Conservation (phyloP, 208 protist species). For the Acanthamoeba quina region DNA sequence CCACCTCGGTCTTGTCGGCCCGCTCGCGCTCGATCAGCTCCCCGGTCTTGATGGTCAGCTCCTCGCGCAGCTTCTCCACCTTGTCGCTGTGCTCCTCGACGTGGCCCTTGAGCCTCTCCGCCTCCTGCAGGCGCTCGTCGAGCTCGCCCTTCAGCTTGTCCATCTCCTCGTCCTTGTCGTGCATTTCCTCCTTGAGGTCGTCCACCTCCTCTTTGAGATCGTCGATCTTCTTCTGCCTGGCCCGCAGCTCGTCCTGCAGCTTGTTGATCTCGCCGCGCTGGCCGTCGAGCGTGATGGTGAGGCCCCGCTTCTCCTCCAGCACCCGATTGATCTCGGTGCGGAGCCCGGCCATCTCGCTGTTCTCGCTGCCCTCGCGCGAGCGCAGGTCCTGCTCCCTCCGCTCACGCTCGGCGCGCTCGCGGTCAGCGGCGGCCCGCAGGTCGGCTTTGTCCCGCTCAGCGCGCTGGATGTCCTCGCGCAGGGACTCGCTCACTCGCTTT, state of each 20-base stretch:
- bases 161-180: slow-evolving; percentile 25
- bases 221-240: slow-evolving; percentile 43
- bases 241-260: slow-evolving; percentile 20
- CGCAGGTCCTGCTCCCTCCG: not conserved
- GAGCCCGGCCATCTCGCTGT: slow-evolving; percentile 21
- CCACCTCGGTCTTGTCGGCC: slow-evolving; percentile 57
- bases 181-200: slow-evolving; percentile 32
- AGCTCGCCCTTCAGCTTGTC: slow-evolving; percentile 15
- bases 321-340: slow-evolving; percentile 28
- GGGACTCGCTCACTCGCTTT: not conserved
- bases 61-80: slow-evolving; percentile 20
- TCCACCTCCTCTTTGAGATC: slow-evolving; percentile 44
- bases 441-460: slow-evolving; percentile 36
- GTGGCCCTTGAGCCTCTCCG: slow-evolving; percentile 7
- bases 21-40: slow-evolving; percentile 58
- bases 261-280: not conserved
- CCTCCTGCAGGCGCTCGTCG: slow-evolving; percentile 4
- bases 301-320: slow-evolving; percentile 58
- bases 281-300: slow-evolving; percentile 10
- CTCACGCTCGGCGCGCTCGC: slow-evolving; percentile 39
- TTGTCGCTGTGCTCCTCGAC: slow-evolving; percentile 59
- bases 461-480: not conserved
- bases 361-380: not conserved
- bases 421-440: not conserved
- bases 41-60: slow-evolving; percentile 45